These are phyloP conservation scores for Actinomortierella ambigua DNA, from an alignment of 371 early-diverging fungal species.

Conservation along the genomic window DNA sequence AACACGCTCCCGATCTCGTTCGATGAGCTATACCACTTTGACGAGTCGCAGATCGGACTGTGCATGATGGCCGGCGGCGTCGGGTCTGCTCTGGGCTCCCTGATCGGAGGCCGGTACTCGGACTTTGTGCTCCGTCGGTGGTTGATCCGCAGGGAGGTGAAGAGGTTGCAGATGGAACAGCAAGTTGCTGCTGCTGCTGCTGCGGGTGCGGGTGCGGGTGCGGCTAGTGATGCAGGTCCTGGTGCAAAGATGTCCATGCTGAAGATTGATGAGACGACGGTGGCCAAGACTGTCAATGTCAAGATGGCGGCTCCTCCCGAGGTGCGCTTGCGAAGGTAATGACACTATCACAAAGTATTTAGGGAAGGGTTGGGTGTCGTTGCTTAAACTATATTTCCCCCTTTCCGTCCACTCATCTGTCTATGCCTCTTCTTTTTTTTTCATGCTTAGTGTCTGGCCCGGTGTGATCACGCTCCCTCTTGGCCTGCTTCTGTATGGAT, in stretches of 20 bases:
- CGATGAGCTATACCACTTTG: slow-evolving; percentile 36
- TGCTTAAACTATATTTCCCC: too few species aligned
- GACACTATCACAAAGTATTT: too few species aligned
- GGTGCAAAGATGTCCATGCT: slow-evolving; percentile 9
- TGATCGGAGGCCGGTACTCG: slow-evolving; percentile 53
- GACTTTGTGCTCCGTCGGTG: slow-evolving; percentile 50
- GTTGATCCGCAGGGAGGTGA: slow-evolving; percentile 36
- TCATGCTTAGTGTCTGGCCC: slow-evolving; percentile 32
- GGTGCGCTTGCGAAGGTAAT: slow-evolving; percentile 48
- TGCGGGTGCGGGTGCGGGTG: neutral
- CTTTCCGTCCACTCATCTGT: neutral
- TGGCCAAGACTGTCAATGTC: slow-evolving; percentile 7
- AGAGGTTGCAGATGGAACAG: slow-evolving; percentile 12
- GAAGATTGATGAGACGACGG: slow-evolving; percentile 10
- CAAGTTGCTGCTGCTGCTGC: slow-evolving; percentile 17
- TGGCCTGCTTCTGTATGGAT: slow-evolving; percentile 49
- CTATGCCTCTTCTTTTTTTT: neutral
- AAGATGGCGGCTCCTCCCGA: slow-evolving; percentile 47
- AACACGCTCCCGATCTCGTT: slow-evolving; percentile 52
- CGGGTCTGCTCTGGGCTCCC: slow-evolving; percentile 53
- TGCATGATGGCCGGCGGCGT: slow-evolving; percentile 54
- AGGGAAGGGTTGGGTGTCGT: too few species aligned
- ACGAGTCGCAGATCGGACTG: slow-evolving; percentile 48
- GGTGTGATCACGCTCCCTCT: slow-evolving; percentile 49
- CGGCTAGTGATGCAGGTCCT: slow-evolving; percentile 5